Conservation (phyloP, 345 rosid species). For the Sonneratia alba region DNA sequence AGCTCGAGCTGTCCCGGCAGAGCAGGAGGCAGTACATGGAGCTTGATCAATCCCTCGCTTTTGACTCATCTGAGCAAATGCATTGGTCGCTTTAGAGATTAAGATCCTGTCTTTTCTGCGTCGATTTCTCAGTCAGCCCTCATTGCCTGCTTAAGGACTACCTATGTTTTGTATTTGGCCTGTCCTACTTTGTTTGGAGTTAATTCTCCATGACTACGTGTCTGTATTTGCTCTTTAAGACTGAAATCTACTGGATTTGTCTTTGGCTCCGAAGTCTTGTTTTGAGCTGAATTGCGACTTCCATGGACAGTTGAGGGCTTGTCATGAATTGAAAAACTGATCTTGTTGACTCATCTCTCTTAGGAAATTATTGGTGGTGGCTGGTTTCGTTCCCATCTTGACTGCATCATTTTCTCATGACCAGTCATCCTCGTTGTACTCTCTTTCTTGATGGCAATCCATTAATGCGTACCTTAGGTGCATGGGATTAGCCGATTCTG, state of each 20-base stretch:
- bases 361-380: no score
- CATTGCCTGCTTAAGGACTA: neutral
- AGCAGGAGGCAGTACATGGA: slow-evolving; percentile 49
- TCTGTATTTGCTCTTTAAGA: neutral
- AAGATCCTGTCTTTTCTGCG: neutral
- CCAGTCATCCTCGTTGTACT: no score
- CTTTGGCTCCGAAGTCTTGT: no score
- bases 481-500: no score
- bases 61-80: slow-evolving; percentile 48
- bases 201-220: neutral
- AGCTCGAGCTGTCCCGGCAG: slow-evolving; percentile 46
- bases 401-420: no score
- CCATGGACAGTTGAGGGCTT: no score
- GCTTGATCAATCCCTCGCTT: slow-evolving; percentile 41
- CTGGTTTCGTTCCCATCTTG: no score
- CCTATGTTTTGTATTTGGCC: neutral
- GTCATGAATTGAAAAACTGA: no score
- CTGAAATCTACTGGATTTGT: neutral
- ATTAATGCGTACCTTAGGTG: no score
- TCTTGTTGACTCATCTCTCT: no score
- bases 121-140: neutral
- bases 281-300: no score
- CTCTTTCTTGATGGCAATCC: no score
- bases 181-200: neutral
- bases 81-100: slow-evolving; percentile 62